These are phyloP conservation scores for Suillus variegatus DNA, from an alignment of 768 basidiomycete genomes.

Conservation along the genomic window DNA sequence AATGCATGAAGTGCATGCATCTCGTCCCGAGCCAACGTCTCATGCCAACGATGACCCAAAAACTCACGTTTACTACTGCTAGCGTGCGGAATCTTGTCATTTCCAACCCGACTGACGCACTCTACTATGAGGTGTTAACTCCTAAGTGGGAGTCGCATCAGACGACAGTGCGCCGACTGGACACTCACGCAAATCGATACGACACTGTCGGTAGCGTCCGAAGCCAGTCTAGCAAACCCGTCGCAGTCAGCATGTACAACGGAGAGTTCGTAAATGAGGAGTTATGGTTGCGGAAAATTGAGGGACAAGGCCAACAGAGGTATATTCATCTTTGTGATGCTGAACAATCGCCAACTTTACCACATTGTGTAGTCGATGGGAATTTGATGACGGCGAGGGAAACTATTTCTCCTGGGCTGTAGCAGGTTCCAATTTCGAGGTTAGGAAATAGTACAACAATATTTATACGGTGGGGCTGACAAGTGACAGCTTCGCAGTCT, in stretches of 20 bases:
- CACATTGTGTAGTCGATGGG: slow-evolving; percentile 19
- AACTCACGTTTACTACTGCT: slow-evolving; percentile 40
- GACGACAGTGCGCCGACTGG: slow-evolving; percentile 37
- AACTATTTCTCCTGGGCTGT: slow-evolving; percentile 21
- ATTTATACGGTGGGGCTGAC: not conserved
- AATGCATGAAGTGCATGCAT: not conserved
- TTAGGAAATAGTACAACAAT: not conserved
- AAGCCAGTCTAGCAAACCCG: slow-evolving; percentile 31
- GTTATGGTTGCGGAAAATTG: slow-evolving; percentile 32
- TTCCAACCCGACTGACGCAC: slow-evolving; percentile 37
- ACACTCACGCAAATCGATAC: slow-evolving; percentile 31
- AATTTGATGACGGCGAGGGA: slow-evolving; percentile 26
- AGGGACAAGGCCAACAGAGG: slow-evolving; percentile 16
- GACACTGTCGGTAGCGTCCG: slow-evolving; percentile 33
- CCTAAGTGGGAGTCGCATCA: slow-evolving; percentile 36
- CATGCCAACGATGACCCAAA: slow-evolving; percentile 23
- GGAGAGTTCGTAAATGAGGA: slow-evolving; percentile 26
- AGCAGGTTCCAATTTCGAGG: slow-evolving; percentile 15
- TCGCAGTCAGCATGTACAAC: slow-evolving; percentile 31
- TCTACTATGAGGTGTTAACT: slow-evolving; percentile 43
- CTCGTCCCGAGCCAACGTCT: too few relatives aligned
- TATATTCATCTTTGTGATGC: not conserved
- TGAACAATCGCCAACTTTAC: not conserved
- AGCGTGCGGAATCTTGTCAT: slow-evolving; percentile 38
- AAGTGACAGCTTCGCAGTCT: slow-evolving; percentile 26